phyloP scores from a whole-genome alignment of 768 basidiomycete species.

The Nidularia pulvinata region DNA sequence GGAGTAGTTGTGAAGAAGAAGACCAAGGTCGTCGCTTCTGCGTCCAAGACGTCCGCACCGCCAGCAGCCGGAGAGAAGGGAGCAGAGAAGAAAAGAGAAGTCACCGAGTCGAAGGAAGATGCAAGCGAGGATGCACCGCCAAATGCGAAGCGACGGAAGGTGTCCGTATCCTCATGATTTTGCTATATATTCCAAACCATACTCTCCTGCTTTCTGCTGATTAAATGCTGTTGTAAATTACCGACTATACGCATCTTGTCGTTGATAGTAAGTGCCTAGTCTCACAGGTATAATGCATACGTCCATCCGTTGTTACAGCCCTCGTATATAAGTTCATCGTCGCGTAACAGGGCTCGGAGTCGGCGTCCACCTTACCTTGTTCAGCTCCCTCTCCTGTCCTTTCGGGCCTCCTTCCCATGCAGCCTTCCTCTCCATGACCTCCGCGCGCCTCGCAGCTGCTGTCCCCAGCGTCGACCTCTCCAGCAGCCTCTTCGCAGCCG shows the following conservation, averaged over 20 bases:
- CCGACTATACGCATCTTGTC: too few species aligned
- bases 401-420: conserved; percentile 51
- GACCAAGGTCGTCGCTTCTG: conserved; percentile 32
- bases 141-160: conserved; percentile 60
- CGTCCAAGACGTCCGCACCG: too few species aligned
- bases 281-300: too few species aligned
- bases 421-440: conserved; percentile 60
- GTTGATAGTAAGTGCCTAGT: too few species aligned
- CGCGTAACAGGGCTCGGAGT: conserved; percentile 51
- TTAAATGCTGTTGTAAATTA: too few species aligned
- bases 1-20: conserved; percentile 85
- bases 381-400: conserved; percentile 60
- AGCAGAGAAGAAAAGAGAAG: conserved; percentile 10
- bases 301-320: too few species aligned
- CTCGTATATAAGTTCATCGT: too few species aligned
- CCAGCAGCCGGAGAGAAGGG: conserved; percentile 12
- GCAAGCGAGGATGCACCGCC: conserved; percentile 25
- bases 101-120: conserved; percentile 10
- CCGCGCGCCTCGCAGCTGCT: conserved; percentile 60
- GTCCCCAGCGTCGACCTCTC: conserved; percentile 71
- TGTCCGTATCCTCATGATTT: conserved; percentile 31
- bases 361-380: conserved; percentile 77
- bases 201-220: too few species aligned
- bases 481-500: conserved; percentile 79
- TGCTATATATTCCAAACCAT: too few species aligned